Base-by-base conservation (phyloP, 2,329 filamentous ascomycete genomes). In the Diaporthe destruens region DNA sequence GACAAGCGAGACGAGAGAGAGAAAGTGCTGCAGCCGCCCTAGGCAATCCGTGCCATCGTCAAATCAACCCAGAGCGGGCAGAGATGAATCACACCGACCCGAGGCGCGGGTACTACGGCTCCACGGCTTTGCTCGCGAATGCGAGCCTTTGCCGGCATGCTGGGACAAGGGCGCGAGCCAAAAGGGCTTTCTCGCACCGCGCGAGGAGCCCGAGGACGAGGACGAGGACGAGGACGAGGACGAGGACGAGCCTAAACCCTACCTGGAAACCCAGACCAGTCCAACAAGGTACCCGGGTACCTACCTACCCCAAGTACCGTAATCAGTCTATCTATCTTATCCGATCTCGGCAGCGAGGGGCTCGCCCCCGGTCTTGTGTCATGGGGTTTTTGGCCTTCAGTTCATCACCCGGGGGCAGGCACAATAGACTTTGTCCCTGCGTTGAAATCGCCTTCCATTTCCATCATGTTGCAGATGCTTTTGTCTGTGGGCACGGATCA, bases 21-120 rank as follows among this genome's bases (percentile, higher is more conserved):
- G 36, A 55, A 32, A 59, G 9, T 42, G 25, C 39, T 39, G 56
- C 23, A 61, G 42, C 57, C 57, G 25, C 42, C 49, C 59, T 34
- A 23, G 59, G 59, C 59, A 36, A 20, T 9, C 12, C 20, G 44
- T 49, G n/a, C n/a, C n/a, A n/a, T n/a, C n/a, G n/a, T n/a, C 34
- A 36, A 36, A 36, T 47, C 42, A 47, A 47, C 18, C 16, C 9
- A 65, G 18, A 7, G 57, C 20, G 51, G 59, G 29, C 16, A 49
- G 44, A 65, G 59, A 65, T 65, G 59, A 51, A 65, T 65, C 59
- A 65, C 36, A 51, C 44, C 59, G 59, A 65, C 59, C 59, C 59
- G 59, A 65, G 44, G 44, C 25, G 51, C 59, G 59, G 59, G 59
- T 49, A 29, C 42, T 49, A 44, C 42, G 16, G 16, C 42, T 16